A percentile compares a stretch with the other conserved stretches of the same genome.
These are phyloP conservation scores for Kondoa malvinella DNA, from an alignment of 768 basidiomycete genomes.

Conservation along the genomic window DNA sequence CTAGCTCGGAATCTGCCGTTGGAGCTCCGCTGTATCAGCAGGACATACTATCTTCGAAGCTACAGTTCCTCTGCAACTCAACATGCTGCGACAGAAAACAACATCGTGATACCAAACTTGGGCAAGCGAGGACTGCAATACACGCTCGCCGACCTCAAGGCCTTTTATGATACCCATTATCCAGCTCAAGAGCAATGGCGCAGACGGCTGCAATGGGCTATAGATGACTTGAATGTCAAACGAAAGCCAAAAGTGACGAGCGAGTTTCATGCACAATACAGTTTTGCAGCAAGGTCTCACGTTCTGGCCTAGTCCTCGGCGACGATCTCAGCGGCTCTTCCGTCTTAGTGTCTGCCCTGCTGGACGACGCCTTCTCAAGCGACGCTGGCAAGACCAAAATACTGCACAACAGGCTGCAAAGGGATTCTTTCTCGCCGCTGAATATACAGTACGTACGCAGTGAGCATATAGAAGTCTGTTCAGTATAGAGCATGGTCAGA, in stretches of 20 bases:
- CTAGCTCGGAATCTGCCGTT: conserved; percentile 1
- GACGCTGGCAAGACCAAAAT: not conserved
- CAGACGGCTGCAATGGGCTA: not conserved
- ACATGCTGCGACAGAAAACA: too few species aligned
- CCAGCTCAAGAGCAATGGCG: conserved; percentile 14
- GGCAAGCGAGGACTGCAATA: not conserved
- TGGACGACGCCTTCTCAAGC: not conserved
- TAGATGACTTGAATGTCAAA: not conserved
- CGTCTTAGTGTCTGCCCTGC: not conserved
- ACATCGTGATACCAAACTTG: not conserved
- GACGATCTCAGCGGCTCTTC: not conserved
- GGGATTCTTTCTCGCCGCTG: not conserved
- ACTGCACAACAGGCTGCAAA: not conserved
- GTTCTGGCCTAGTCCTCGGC: not conserved
- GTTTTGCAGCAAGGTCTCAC: not conserved
- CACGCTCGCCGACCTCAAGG: conserved; percentile 29
- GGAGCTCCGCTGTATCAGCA: conserved; percentile 34
- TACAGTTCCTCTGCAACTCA: not conserved
- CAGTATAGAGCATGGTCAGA: not conserved
- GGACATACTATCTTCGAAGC: conserved; percentile 21
- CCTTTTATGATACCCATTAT: conserved; percentile 18
- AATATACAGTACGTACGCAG: not conserved
- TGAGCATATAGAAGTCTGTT: not conserved
- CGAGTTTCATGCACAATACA: not conserved
- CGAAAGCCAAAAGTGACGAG: not conserved